Conservation (phyloP, 176 grass and related monocot species). For the Dactylis glomerata region DNA sequence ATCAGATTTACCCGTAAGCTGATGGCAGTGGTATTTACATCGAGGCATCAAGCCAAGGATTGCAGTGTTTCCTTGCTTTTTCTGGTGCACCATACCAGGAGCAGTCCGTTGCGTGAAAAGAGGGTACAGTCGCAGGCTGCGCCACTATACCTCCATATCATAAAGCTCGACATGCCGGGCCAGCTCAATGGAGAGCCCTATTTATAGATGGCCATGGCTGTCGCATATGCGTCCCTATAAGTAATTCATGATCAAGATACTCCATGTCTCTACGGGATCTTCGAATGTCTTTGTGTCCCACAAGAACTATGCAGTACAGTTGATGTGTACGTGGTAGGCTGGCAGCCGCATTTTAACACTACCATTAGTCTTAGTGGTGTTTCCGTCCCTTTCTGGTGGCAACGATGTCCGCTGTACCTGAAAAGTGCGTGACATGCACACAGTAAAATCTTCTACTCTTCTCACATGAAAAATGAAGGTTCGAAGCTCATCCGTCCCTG, state of each 20-base stretch:
- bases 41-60: background rate
- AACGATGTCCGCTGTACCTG: background rate
- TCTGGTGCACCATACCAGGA: background rate
- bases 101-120: background rate
- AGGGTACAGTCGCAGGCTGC: background rate
- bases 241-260: background rate
- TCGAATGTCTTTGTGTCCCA: background rate
- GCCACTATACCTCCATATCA: background rate
- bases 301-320: background rate
- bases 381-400: background rate
- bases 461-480: background rate
- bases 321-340: background rate
- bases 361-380: background rate
- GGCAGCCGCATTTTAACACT: background rate
- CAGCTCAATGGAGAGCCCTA: no score
- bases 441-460: background rate
- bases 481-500: background rate
- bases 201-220: background rate
- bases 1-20: background rate
- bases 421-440: background rate
- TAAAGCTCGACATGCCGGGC: background rate
- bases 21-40: background rate
- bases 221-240: background rate
- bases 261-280: background rate
- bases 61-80: background rate